Percentiles rank a stretch among this genome's conserved stretches.
phyloP scores from a whole-genome alignment of 1,284 basidiomycete species.

The Butyriboletus appendiculatus region DNA sequence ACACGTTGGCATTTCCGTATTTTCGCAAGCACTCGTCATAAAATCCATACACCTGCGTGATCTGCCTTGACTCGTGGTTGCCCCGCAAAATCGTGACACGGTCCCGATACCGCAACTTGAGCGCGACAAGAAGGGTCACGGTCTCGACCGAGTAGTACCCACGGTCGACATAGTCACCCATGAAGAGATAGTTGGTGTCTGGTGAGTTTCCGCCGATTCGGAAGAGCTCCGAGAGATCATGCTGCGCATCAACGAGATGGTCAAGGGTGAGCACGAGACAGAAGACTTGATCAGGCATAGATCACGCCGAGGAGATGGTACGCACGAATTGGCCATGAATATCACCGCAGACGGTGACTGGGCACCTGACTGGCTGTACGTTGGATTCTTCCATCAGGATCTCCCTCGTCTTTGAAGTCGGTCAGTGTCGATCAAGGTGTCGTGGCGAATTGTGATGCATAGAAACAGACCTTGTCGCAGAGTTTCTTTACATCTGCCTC shows the following conservation, averaged over 20 bases:
- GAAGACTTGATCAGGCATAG: slow-evolving; percentile 22
- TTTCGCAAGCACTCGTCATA: slow-evolving; percentile 99
- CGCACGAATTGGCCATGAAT: slow-evolving; percentile 99
- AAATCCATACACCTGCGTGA: slow-evolving; percentile 99
- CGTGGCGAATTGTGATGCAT: slow-evolving; percentile 12
- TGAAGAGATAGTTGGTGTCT: slow-evolving; percentile 99
- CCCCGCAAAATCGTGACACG: slow-evolving; percentile 97
- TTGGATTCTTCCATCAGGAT: slow-evolving; percentile 98
- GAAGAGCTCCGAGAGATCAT: slow-evolving; percentile 99
- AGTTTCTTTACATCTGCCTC: slow-evolving; percentile 97
- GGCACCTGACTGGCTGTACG: slow-evolving; percentile 97
- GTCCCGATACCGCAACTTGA: slow-evolving; percentile 98
- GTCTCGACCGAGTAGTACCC: slow-evolving; percentile 99
- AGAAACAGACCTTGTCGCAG: slow-evolving; percentile 89
- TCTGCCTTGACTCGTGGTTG: slow-evolving; percentile 99
- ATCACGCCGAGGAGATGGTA: slow-evolving; percentile 36
- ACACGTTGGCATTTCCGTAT: slow-evolving; percentile 99
- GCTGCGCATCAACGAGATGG: slow-evolving; percentile 49
- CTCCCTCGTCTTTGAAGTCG: slow-evolving; percentile 78
- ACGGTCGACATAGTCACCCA: slow-evolving; percentile 99
- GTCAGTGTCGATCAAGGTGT: slow-evolving; percentile 19
- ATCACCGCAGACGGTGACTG: slow-evolving; percentile 96
- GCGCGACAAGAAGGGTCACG: slow-evolving; percentile 95
- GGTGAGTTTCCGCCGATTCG: slow-evolving; percentile 99
- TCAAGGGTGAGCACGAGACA: slow-evolving; percentile 18